phyloP scores from a whole-genome alignment of 1,139 yeast species.

The Sporopachydermia cereana region DNA sequence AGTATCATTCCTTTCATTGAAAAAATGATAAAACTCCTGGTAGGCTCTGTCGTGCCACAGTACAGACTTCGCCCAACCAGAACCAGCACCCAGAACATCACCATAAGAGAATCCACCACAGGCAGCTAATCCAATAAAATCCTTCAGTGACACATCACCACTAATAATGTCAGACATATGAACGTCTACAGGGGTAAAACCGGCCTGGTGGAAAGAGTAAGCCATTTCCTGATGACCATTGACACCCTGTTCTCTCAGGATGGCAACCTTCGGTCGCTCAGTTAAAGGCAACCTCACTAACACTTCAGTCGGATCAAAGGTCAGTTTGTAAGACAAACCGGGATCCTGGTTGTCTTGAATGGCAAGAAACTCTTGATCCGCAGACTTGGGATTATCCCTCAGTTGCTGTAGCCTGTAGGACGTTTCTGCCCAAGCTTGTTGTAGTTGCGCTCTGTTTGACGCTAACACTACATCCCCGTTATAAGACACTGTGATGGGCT shows the following conservation, averaged over 20 bases:
- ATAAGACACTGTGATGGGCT: constrained; percentile 37
- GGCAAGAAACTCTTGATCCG: constrained; percentile 71
- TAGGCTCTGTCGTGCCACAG: constrained; percentile 72
- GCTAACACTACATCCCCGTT: constrained; percentile 37
- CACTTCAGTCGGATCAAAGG: constrained; percentile 47
- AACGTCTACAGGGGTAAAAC: constrained; percentile 85
- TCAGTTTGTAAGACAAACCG: constrained; percentile 73
- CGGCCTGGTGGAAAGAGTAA: constrained; percentile 91
- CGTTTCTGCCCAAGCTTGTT: constrained; percentile 79
- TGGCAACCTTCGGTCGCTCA: constrained; percentile 78
- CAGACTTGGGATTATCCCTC: constrained; percentile 89
- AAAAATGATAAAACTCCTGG: constrained; percentile 64
- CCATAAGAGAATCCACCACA: constrained; percentile 99
- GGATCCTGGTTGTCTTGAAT: constrained; percentile 79
- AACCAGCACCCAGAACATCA: constrained; percentile 98
- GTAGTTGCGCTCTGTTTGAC: constrained; percentile 57
- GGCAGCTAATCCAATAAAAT: constrained; percentile 90
- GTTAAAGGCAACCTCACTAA: constrained; percentile 21
- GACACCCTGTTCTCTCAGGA: constrained; percentile 96
- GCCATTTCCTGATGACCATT: constrained; percentile 99
- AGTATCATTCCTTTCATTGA: constrained; percentile 79
- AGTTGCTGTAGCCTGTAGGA: constrained; percentile 83
- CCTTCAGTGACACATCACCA: constrained; percentile 62
- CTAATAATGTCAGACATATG: constrained; percentile 89
- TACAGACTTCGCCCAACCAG: constrained; percentile 99